phyloP scores from a whole-genome alignment of 2,329 filamentous ascomycete genomes.

The Cladosporium oxysporum region DNA sequence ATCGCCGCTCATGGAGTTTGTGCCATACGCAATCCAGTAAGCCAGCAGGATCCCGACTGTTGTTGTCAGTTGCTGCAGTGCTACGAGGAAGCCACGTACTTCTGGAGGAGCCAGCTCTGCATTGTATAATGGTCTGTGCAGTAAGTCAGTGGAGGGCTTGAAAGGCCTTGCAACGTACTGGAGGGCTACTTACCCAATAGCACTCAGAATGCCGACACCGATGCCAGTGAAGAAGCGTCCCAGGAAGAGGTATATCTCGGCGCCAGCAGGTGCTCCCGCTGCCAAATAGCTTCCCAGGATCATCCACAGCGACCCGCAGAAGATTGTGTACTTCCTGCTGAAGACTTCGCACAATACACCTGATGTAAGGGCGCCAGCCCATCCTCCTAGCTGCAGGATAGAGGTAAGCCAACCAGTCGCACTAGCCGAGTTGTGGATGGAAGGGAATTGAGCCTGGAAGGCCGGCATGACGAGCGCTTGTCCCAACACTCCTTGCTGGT shows the following conservation, averaged over 20 bases:
- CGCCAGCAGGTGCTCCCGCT: conserved; percentile 50
- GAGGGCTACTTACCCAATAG: conserved; percentile 45
- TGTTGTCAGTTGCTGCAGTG: conserved; percentile 64
- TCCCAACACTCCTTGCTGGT: conserved; percentile 57
- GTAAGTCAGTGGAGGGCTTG: too few relatives aligned
- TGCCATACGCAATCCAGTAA: conserved; percentile 48
- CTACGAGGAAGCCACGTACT: conserved; percentile 65
- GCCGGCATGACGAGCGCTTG: conserved; percentile 56
- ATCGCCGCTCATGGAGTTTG: background rate
- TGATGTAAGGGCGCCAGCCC: background rate
- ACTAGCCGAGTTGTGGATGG: conserved; percentile 19
- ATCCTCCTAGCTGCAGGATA: conserved; percentile 22
- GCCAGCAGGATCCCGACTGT: conserved; percentile 58
- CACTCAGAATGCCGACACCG: conserved; percentile 67
- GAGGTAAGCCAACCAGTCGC: conserved; percentile 24
- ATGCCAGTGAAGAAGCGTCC: conserved; percentile 69
- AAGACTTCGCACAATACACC: conserved; percentile 2
- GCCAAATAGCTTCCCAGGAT: conserved; percentile 28
- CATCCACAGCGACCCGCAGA: conserved; percentile 50
- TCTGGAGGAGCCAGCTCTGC: conserved; percentile 59
- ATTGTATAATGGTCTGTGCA: conserved; percentile 54
- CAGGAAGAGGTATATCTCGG: conserved; percentile 63
- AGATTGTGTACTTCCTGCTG: conserved; percentile 26
- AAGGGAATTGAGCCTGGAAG: conserved; percentile 25
- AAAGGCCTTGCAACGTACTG: background rate